These are phyloP conservation scores for Phytophthora chlamydospora DNA, from an alignment of 352 stramenopile genomes.

Conservation along the genomic window DNA sequence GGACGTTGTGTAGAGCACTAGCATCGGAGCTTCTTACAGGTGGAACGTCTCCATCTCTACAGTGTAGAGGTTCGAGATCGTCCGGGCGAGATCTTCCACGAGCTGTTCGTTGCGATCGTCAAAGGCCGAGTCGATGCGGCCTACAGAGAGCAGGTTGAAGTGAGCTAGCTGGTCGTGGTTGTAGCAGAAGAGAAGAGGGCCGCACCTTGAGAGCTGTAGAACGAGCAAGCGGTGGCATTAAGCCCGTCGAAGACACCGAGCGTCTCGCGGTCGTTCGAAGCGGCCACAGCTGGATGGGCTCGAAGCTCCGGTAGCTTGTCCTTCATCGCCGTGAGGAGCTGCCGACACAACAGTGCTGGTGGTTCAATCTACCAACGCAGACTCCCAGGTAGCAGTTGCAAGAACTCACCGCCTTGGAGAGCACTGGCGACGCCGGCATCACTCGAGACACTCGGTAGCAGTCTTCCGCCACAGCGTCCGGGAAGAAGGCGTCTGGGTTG, in stretches of 20 bases:
- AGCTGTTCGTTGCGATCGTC: constrained; percentile 70
- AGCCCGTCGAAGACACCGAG: constrained; percentile 48
- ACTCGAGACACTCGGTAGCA: constrained; percentile 46
- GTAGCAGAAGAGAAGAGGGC: neutral
- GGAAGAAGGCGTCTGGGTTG: constrained; percentile 62
- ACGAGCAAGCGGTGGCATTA: constrained; percentile 68
- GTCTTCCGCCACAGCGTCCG: constrained; percentile 23
- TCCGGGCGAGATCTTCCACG: constrained; percentile 36
- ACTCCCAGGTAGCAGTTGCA: neutral
- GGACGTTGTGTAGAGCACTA: neutral
- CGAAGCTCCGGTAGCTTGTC: constrained; percentile 28
- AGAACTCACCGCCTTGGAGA: constrained; percentile 36
- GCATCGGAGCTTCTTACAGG: constrained; percentile 35
- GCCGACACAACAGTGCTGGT: neutral
- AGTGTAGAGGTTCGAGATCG: constrained; percentile 41
- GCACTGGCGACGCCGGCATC: constrained; percentile 35
- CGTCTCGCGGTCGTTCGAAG: constrained; percentile 20
- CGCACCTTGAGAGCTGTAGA: constrained; percentile 76
- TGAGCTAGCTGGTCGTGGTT: neutral
- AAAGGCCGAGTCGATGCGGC: constrained; percentile 51
- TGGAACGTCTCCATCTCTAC: constrained; percentile 84
- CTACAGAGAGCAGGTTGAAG: constrained; percentile 17
- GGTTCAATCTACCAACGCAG: neutral
- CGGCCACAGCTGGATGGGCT: constrained; percentile 14
- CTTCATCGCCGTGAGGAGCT: constrained; percentile 41